Percentiles rank a stretch among this genome's conserved stretches.
Evolutionary conservation across 2,329 filamentous ascomycete species (phyloP).

Genomic region (Calonectria henricotiae): DNA sequence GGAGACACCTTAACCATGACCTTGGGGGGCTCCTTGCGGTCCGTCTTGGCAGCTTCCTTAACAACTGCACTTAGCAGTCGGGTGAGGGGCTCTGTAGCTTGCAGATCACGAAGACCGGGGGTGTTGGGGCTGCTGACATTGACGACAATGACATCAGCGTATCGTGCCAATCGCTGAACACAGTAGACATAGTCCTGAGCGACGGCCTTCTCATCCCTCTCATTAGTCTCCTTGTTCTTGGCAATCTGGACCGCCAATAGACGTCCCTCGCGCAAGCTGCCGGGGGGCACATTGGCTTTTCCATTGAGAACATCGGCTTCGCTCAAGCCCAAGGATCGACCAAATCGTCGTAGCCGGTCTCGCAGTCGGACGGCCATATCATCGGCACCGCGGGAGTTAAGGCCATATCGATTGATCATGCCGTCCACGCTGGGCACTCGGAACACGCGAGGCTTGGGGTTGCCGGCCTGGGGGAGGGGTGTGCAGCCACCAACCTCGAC

Average conservation of each 20-base stretch:
- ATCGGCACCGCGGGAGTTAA: slow-evolving; percentile 94
- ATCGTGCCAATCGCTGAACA: slow-evolving; percentile 85
- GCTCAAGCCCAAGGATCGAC: slow-evolving; percentile 78
- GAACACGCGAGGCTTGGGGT: slow-evolving; percentile 90
- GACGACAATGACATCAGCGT: slow-evolving; percentile 96
- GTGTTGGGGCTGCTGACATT: slow-evolving; percentile 99
- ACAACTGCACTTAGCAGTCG: slow-evolving; percentile 88
- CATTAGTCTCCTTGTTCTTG: slow-evolving; percentile 95
- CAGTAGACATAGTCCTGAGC: slow-evolving; percentile 90
- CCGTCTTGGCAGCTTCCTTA: slow-evolving; percentile 78
- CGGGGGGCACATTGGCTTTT: slow-evolving; percentile 83
- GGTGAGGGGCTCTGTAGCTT: slow-evolving; percentile 87
- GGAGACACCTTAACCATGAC: slow-evolving; percentile 99
- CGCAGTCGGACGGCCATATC: slow-evolving; percentile 85
- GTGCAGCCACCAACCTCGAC: slow-evolving; percentile 96
- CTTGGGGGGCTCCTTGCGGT: slow-evolving; percentile 76
- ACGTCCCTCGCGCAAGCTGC: slow-evolving; percentile 83
- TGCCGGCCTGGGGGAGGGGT: slow-evolving; percentile 88
- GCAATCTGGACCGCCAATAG: slow-evolving; percentile 93
- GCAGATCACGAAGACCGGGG: slow-evolving; percentile 88
- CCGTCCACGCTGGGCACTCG: slow-evolving; percentile 87
- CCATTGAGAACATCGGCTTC: slow-evolving; percentile 85
- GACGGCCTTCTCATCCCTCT: slow-evolving; percentile 87
- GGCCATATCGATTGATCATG: slow-evolving; percentile 94
- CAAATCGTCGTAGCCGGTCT: slow-evolving; percentile 84